A percentile compares a stretch with the other conserved stretches of the same genome.
phyloP scores from a whole-genome alignment of 495 filamentous ascomycete genomes.

The Hypoxylon crocopeplum region DNA sequence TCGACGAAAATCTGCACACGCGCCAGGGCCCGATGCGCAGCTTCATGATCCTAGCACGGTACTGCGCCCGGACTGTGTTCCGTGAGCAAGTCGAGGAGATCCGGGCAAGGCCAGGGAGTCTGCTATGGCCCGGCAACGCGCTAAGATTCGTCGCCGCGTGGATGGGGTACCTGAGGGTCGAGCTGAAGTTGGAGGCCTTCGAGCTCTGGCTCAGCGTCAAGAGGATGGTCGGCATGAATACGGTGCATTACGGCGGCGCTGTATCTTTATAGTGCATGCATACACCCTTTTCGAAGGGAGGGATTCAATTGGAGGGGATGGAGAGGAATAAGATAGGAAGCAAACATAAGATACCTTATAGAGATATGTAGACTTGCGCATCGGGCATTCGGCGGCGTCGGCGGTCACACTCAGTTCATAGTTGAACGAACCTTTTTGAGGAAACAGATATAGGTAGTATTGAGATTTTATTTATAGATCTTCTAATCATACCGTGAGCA shows the following conservation, averaged over 20 bases:
- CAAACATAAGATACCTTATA: too few species aligned
- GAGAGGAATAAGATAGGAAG: too few species aligned
- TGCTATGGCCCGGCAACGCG: constrained; percentile 59
- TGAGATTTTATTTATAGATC: too few species aligned
- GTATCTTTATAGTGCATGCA: constrained; percentile 18
- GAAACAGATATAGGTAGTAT: too few species aligned
- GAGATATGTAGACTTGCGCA: too few species aligned
- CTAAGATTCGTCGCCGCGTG: constrained; percentile 56
- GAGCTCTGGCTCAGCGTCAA: constrained; percentile 65
- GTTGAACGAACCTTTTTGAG: too few species aligned
- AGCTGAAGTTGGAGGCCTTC: constrained; percentile 61
- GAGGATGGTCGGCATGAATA: constrained; percentile 50
- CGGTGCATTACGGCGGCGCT: constrained; percentile 14
- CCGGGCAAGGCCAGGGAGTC: constrained; percentile 46
- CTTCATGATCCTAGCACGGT: constrained; percentile 92
- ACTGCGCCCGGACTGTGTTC: constrained; percentile 88
- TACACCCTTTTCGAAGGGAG: too few species aligned
- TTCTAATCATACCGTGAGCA: too few species aligned
- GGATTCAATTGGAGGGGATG: too few species aligned
- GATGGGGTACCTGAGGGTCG: constrained; percentile 58
- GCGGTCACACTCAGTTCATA: too few species aligned
- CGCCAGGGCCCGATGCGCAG: constrained; percentile 84
- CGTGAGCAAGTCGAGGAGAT: constrained; percentile 83
- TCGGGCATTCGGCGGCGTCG: too few species aligned
- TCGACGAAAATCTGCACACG: constrained; percentile 94